A percentile compares a stretch with the other conserved stretches of the same genome.
These are phyloP conservation scores for Aspergillus homomorphus DNA, from an alignment of 495 filamentous ascomycete species.

Conservation along the genomic window DNA sequence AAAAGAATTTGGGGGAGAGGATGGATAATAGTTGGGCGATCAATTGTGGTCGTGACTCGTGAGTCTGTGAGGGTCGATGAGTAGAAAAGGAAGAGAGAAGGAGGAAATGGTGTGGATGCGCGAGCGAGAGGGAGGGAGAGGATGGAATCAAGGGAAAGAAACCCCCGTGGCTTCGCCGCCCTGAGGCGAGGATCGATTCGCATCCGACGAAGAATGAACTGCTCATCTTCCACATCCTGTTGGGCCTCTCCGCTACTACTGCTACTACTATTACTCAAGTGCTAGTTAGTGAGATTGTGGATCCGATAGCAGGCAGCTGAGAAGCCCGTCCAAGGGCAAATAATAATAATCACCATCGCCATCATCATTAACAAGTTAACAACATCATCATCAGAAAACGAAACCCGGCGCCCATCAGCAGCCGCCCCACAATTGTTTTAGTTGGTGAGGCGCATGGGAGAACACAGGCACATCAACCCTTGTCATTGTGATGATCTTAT, in stretches of 20 bases:
- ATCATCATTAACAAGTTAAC: too few relatives aligned
- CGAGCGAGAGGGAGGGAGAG: too few relatives aligned
- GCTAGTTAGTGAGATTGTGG: not conserved
- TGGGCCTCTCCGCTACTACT: too few relatives aligned
- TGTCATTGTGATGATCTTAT: not conserved
- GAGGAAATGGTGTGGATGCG: too few relatives aligned
- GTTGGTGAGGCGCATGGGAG: not conserved
- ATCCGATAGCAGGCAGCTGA: not conserved
- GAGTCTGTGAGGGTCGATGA: not conserved
- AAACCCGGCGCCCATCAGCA: constrained; percentile 2
- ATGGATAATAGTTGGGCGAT: not conserved
- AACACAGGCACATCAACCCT: not conserved
- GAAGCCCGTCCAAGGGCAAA: not conserved
- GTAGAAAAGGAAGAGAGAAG: not conserved
- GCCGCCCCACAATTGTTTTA: constrained; percentile 1
- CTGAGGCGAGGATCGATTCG: not conserved
- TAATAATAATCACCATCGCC: not conserved
- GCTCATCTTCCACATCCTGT: not conserved
- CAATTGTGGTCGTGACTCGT: not conserved
- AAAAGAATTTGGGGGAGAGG: not conserved
- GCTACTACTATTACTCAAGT: too few relatives aligned
- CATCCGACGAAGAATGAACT: not conserved
- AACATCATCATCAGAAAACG: not conserved
- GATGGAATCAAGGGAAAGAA: not conserved
- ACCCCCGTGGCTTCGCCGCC: not conserved